phyloP scores from a whole-genome alignment of 1,139 yeast genomes.

The Geotrichum europaeum region DNA sequence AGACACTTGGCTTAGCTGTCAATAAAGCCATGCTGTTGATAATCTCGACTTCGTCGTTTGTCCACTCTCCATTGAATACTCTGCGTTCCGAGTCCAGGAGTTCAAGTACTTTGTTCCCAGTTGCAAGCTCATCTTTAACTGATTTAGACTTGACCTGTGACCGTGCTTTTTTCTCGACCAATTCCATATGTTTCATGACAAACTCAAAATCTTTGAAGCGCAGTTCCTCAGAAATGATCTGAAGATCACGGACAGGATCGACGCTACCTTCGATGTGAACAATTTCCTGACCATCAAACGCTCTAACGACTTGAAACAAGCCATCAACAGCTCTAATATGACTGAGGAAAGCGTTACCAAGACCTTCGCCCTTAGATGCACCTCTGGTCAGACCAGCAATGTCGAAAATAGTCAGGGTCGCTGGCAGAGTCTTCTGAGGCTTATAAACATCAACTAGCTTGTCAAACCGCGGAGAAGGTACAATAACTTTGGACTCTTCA shows the following conservation, averaged over 20 bases:
- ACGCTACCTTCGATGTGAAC: slow-evolving; percentile 94
- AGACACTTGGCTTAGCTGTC: slow-evolving; percentile 91
- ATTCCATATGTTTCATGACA: slow-evolving; percentile 77
- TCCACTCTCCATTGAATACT: slow-evolving; percentile 85
- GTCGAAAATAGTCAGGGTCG: slow-evolving; percentile 83
- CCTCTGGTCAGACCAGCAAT: slow-evolving; percentile 95
- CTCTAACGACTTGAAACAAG: slow-evolving; percentile 89
- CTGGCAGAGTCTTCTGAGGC: slow-evolving; percentile 71
- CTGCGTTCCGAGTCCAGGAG: slow-evolving; percentile 75
- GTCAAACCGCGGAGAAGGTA: slow-evolving; percentile 83
- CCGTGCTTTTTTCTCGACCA: slow-evolving; percentile 45
- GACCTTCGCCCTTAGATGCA: slow-evolving; percentile 93
- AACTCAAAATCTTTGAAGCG: slow-evolving; percentile 92
- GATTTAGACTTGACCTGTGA: slow-evolving; percentile 53
- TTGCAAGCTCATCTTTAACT: slow-evolving; percentile 80
- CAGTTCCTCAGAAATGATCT: slow-evolving; percentile 78
- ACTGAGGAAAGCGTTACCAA: slow-evolving; percentile 92
- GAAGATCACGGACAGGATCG: slow-evolving; percentile 85
- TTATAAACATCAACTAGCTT: slow-evolving; percentile 59
- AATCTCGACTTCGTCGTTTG: slow-evolving; percentile 78
- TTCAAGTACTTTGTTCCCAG: slow-evolving; percentile 66
- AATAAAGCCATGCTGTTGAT: slow-evolving; percentile 77
- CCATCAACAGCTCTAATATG: slow-evolving; percentile 96
- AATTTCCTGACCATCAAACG: slow-evolving; percentile 90
- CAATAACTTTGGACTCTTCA: slow-evolving; percentile 91